Base-by-base conservation (phyloP, 768 basidiomycete species). In the Mycena albidolilacea region DNA sequence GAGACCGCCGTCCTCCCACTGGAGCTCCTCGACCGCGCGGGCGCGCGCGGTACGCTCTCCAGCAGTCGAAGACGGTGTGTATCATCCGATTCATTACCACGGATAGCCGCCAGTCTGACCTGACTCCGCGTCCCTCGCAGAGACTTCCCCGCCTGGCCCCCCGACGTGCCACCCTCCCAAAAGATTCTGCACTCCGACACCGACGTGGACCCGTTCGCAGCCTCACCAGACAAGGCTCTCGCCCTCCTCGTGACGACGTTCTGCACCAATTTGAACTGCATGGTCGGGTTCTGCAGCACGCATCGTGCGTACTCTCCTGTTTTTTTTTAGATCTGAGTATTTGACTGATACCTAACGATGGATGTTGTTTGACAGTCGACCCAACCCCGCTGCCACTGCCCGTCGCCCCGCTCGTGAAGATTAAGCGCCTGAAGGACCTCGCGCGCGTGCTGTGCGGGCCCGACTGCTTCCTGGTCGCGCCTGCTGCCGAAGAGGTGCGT, bases 191-290 rank as follows among this genome's bases (percentile, higher is more conserved):
- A 19, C 0, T 14, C 50, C 10, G 67, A 69, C 41, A 39, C 67
- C 10, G 64, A 69, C 41, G 30, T 62, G 8, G 12, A 54, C n/a
- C 43, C 46, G 46, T 52, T 67, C 35, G 35, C 55, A 48, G 23
- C 64, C 21, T 50, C 70, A 30, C 77, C 59, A 9, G 70, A 11
- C 75, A 17, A 60, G 71, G 19, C 41, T 55, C 63, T 90, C 7
- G 67, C 79, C n/a, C 81, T 77, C 15, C 75, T 86, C n/a, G 76
- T 84, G 4, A 76, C 81, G 3, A 73, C 84, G 0, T 91, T 91
- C 70, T 92, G 91, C 79, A 83, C 84, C 7, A 90, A 87, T 64
- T 69, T 86, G 30, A 89, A 84, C 64, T 92, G 91, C 69, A 38
- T 87, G 0, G 85, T 85, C 8, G 83, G 85, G 3, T 87, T 87